Conservation (phyloP, 2,329 filamentous ascomycete species). For the Microdochium bolleyi region DNA sequence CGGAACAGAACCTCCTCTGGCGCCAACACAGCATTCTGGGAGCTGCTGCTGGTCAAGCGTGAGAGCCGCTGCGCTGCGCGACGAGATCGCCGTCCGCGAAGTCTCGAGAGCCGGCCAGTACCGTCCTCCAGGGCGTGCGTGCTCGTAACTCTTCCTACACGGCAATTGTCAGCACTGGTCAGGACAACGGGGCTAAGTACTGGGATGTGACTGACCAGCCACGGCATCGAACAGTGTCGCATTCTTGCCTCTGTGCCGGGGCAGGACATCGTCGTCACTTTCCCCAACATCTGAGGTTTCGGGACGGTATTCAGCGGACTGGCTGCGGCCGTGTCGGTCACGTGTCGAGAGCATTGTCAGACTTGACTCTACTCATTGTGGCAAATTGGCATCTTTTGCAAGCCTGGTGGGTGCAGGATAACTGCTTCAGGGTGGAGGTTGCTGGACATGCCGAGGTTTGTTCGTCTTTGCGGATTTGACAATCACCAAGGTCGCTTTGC, state of each 20-base stretch:
- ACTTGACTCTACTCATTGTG: not conserved
- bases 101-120: not conserved
- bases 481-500: no score
- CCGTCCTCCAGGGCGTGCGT: not conserved
- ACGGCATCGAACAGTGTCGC: slow-evolving; percentile 66
- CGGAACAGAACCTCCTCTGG: slow-evolving; percentile 68
- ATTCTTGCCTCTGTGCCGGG: slow-evolving; percentile 11
- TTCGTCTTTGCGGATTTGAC: no score
- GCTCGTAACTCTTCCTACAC: not conserved
- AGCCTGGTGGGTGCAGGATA: no score
- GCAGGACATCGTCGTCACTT: slow-evolving; percentile 8
- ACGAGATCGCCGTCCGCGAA: not conserved
- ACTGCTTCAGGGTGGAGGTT: no score
- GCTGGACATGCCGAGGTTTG: no score
- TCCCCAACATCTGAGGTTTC: slow-evolving; percentile 9
- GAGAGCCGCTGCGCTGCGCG: not conserved
- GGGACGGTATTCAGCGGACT: not conserved
- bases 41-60: not conserved
- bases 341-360: not conserved
- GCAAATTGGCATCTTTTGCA: no score
- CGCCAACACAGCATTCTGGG: slow-evolving; percentile 33
- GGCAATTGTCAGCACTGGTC: slow-evolving; percentile 6
- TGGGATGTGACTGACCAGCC: slow-evolving; percentile 43
- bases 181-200: not conserved
- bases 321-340: not conserved